phyloP scores from a whole-genome alignment of 768 basidiomycete species.

The Boletellus ananas region DNA sequence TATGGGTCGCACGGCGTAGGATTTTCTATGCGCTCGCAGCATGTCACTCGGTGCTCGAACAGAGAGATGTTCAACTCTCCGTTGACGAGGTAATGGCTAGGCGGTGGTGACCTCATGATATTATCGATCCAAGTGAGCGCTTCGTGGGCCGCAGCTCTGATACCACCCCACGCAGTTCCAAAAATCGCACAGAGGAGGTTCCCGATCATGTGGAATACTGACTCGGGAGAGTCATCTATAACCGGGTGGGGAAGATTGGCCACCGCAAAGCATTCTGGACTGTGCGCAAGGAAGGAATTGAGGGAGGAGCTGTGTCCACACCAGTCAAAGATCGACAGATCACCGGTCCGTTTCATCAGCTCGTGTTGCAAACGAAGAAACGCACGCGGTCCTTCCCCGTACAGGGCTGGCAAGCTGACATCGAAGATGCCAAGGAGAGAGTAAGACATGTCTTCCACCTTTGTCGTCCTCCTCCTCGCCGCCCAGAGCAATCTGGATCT shows the following conservation, averaged over 20 bases:
- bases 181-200: slow-evolving; percentile 10
- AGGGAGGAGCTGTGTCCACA: slow-evolving; percentile 15
- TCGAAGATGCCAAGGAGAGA: slow-evolving; percentile 31
- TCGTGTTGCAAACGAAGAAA: slow-evolving; percentile 29
- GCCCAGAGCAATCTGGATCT: slow-evolving; percentile 26
- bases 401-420: slow-evolving; percentile 23
- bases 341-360: slow-evolving; percentile 25
- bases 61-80: slow-evolving; percentile 21
- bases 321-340: slow-evolving; percentile 26
- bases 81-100: slow-evolving; percentile 21
- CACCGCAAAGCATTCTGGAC: slow-evolving; percentile 15
- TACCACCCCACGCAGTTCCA: slow-evolving; percentile 5
- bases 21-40: slow-evolving; percentile 3
- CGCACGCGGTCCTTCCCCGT: slow-evolving; percentile 27
- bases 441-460: slow-evolving; percentile 29
- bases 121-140: slow-evolving; percentile 1
- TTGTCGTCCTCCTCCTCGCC: slow-evolving; percentile 24
- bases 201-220: slow-evolving; percentile 11
- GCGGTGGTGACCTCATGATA: slow-evolving; percentile 8
- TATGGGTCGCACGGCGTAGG: background rate
- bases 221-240: slow-evolving; percentile 5
- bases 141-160: slow-evolving; percentile 1
- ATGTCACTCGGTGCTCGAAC: slow-evolving; percentile 18
- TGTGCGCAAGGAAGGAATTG: slow-evolving; percentile 22
- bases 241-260: slow-evolving; percentile 1